Base-by-base conservation (phyloP, 805 yeast genomes). In the Starmera caribaea region DNA sequence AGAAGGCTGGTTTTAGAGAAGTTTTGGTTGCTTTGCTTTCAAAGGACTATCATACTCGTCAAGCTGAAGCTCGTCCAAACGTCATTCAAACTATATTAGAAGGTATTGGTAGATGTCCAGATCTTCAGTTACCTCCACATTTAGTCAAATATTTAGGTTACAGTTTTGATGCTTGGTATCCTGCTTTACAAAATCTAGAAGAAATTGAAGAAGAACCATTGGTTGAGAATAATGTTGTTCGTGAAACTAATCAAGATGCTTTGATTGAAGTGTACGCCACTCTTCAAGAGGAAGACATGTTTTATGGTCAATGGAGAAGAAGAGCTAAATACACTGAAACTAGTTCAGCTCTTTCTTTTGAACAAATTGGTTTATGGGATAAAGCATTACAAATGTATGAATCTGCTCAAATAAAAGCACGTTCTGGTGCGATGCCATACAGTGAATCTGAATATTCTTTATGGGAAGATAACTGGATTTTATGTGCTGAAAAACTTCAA, bases 381-480 rank as follows among this genome's bases (percentile, higher is more conserved):
- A 81, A 85, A 45, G 97, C 97, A 0, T 81, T 87, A 58, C 94
- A 88, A 55, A 65, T 90, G 45, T 94, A 94, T 51, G 99, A 92
- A 61, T 79, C 88, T 16, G 98, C 98, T 1, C 99, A 92, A 63
- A 84, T 92, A 41, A 89, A 90, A 51, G 97, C 98, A 0, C 68
- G 98, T 41, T 82, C 95, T 54, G 97, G 97, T 2, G 94, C 84
- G 4, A 64, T 92, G 32, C 98, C 99, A 0, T 92, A 86, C 55
- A 87, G 96, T 24, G 97, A 92, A 54, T 76, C 94, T 1, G 99
- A 92, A 56, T 92, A 92, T 52, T 79, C 92, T 0, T 67, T 92
- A 29, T 92, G 99, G 99, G 98, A 94, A 62, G 98, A 92, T 55
- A 94, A 89, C 53, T 92, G 99, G 99, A 88, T 92, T 41, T 64